These are phyloP conservation scores for Simplicillium sp. DNA, from an alignment of 2,329 filamentous ascomycete genomes.

Conservation along the genomic window DNA sequence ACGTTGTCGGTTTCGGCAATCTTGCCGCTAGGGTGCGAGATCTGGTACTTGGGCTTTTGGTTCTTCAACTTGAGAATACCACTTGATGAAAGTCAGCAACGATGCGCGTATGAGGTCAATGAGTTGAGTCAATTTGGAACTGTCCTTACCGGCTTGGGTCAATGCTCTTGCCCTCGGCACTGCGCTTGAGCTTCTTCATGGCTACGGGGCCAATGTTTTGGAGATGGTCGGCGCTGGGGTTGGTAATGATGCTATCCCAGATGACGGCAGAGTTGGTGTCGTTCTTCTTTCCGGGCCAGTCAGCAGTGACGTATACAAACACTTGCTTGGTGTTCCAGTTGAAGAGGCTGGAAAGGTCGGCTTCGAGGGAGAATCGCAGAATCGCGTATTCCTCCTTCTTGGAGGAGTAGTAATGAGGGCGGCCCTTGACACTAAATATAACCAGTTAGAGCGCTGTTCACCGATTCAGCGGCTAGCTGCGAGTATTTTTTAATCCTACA, in stretches of 20 bases:
- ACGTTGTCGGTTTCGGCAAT: conserved; percentile 67
- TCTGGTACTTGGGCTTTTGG: conserved; percentile 92
- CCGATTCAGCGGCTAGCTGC: background rate
- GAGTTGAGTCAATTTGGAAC: background rate
- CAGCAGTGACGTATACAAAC: conserved; percentile 90
- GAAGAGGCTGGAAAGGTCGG: conserved; percentile 86
- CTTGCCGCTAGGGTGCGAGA: conserved; percentile 78
- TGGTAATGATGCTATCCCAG: conserved; percentile 91
- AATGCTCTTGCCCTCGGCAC: conserved; percentile 49
- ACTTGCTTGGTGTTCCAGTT: conserved; percentile 99
- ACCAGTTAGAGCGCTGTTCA: background rate
- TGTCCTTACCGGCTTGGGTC: conserved; percentile 43
- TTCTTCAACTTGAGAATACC: conserved; percentile 71
- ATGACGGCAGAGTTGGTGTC: conserved; percentile 69
- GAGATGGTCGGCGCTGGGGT: conserved; percentile 54
- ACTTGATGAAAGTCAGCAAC: conserved; percentile 23
- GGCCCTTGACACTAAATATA: conserved; percentile 64
- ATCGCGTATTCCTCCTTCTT: conserved; percentile 95
- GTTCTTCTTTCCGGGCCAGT: conserved; percentile 41
- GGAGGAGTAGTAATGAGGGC: conserved; percentile 89
- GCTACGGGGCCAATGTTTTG: conserved; percentile 49
- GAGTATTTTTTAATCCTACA: too few species aligned
- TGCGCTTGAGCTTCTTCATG: conserved; percentile 53
- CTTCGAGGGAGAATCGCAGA: conserved; percentile 85
- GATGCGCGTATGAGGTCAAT: background rate